Evolutionary conservation across 768 basidiomycete genomes (phyloP).

Genomic region (Sarcodon aspratus): DNA sequence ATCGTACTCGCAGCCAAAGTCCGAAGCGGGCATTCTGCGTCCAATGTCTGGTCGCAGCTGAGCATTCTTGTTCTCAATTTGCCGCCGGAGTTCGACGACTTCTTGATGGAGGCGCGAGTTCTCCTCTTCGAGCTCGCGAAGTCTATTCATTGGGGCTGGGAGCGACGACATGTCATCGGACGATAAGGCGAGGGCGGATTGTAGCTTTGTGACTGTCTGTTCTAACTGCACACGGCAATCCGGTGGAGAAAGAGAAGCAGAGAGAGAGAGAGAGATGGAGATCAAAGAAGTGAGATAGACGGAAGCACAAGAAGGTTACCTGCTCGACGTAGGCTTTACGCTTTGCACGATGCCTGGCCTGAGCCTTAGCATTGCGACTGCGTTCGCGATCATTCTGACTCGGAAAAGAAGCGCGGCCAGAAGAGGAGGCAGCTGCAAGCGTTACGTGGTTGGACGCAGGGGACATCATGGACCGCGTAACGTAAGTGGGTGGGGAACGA

Average conservation of each 20-base stretch:
- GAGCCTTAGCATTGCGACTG: constrained; percentile 48
- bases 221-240: constrained; percentile 43
- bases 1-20: not conserved
- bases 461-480: not conserved
- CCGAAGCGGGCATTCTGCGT: constrained; percentile 4
- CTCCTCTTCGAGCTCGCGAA: constrained; percentile 78
- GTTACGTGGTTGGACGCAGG: not conserved
- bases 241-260: constrained; percentile 3
- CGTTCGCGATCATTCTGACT: not conserved
- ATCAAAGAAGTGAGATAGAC: constrained; percentile 4
- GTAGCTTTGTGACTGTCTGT: constrained; percentile 76
- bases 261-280: constrained; percentile 1
- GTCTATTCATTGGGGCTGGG: constrained; percentile 62
- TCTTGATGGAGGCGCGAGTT: constrained; percentile 60
- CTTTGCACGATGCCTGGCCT: constrained; percentile 85
- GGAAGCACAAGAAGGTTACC: constrained; percentile 23
- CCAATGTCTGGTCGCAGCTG: constrained; percentile 13
- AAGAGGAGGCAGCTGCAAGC: not conserved
- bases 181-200: constrained; percentile 59
- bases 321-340: constrained; percentile 90
- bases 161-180: constrained; percentile 67
- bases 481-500: not conserved
- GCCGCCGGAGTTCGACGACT: constrained; percentile 62
- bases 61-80: constrained; percentile 27
- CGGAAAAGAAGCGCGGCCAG: not conserved